These are phyloP conservation scores for Fomitopsis schrenkii DNA, from an alignment of 1,284 basidiomycete genomes.

Conservation along the genomic window DNA sequence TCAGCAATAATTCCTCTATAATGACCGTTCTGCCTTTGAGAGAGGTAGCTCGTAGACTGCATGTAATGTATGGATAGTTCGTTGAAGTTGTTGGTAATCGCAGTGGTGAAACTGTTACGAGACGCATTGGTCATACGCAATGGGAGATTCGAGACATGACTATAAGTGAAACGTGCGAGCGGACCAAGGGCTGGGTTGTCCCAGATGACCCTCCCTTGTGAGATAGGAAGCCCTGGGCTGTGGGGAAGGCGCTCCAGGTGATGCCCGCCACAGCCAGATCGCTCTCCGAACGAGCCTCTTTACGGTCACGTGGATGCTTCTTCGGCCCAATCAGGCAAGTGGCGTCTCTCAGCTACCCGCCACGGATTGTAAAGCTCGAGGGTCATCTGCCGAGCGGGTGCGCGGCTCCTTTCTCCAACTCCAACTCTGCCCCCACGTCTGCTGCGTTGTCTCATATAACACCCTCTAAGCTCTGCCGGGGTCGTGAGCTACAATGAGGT, in stretches of 20 bases:
- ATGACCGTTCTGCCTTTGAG: too few relatives aligned
- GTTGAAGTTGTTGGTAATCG: not conserved
- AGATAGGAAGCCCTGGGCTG: not conserved
- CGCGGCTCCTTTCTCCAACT: not conserved
- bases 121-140: not conserved
- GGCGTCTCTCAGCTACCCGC: not conserved
- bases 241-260: not conserved
- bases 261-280: not conserved
- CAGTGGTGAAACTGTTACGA: not conserved
- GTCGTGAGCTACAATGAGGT: constrained; percentile 59
- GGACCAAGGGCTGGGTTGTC: not conserved
- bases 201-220: not conserved
- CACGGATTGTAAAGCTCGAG: not conserved
- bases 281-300: not conserved
- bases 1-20: not conserved
- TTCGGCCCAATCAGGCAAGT: not conserved
- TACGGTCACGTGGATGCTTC: not conserved
- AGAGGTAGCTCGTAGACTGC: not conserved
- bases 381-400: constrained; percentile 4
- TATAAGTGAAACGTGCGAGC: not conserved
- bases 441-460: not conserved
- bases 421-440: not conserved
- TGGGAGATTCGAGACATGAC: not conserved
- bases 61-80: not conserved
- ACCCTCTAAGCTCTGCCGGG: constrained; percentile 18